phyloP scores from a whole-genome alignment of 1,284 basidiomycete species.

The Cryptococcus sp. region DNA sequence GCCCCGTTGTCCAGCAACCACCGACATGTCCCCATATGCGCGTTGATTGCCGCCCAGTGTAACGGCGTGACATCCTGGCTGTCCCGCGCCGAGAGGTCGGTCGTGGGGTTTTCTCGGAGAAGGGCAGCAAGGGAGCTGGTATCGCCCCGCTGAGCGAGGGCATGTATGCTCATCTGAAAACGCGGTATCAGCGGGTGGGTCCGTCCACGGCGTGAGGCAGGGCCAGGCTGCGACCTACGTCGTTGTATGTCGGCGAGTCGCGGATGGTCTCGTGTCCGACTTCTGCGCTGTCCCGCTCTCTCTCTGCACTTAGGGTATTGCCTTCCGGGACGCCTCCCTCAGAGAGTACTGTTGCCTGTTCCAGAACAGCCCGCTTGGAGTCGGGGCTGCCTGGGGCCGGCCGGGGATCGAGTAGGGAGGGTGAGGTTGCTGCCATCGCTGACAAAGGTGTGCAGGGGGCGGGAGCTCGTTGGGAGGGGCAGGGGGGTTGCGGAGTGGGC shows the following conservation, averaged over 20 bases:
- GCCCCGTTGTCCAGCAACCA: constrained; percentile 90
- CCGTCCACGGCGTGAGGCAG: no score
- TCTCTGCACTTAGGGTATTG: background rate
- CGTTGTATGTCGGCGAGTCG: background rate
- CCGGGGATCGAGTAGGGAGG: no score
- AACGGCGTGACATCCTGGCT: constrained; percentile 88
- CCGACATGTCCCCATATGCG: constrained; percentile 44
- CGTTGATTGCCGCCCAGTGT: constrained; percentile 81
- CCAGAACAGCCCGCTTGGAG: constrained; percentile 2
- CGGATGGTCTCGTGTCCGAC: constrained; percentile 34
- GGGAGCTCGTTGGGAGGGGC: no score
- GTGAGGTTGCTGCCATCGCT: no score
- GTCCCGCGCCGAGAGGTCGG: constrained; percentile 76
- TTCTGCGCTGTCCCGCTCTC: constrained; percentile 23
- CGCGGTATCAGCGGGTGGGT: background rate
- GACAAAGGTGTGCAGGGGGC: no score
- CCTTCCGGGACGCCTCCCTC: background rate
- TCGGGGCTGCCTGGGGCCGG: constrained; percentile 1
- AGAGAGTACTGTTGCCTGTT: constrained; percentile 3
- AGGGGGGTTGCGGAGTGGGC: no score
- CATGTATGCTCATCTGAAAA: constrained; percentile 63
- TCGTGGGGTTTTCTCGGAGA: constrained; percentile 64
- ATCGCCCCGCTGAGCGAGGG: constrained; percentile 85
- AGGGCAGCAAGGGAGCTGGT: constrained; percentile 64
- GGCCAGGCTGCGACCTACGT: background rate